Conservation (phyloP, 805 yeast species). For the Myxozyma neotropica region DNA sequence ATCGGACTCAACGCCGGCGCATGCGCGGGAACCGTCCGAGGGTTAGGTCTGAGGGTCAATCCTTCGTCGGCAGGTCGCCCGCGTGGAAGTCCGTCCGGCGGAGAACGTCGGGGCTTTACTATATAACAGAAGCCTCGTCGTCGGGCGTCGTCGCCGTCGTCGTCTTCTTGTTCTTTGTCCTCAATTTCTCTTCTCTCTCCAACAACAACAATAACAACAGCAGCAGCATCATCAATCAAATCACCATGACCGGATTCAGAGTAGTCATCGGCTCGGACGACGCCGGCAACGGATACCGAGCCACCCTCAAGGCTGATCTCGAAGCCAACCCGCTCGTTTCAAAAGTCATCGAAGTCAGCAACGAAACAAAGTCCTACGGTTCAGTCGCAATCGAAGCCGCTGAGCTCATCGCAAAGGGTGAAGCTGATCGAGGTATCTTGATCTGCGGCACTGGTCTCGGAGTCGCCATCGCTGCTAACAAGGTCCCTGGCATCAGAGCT, state of each 20-base stretch:
- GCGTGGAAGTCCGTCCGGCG: background rate
- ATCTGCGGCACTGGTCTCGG: slow-evolving; percentile 56
- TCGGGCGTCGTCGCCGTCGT: no score
- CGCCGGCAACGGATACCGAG: slow-evolving; percentile 24
- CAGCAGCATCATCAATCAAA: no score
- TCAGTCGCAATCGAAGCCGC: slow-evolving; percentile 50
- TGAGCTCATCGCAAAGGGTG: slow-evolving; percentile 46
- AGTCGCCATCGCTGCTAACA: slow-evolving; percentile 53
- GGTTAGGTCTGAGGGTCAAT: background rate
- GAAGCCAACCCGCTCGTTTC: slow-evolving; percentile 22
- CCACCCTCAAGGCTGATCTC: slow-evolving; percentile 18
- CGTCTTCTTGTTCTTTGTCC: background rate
- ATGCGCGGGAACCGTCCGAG: slow-evolving; percentile 1
- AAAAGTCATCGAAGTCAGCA: slow-evolving; percentile 18
- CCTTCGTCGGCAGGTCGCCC: background rate
- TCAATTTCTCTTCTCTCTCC: background rate
- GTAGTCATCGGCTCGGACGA: slow-evolving; percentile 27
- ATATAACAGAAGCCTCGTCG: background rate
- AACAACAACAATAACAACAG: background rate
- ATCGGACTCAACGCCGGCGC: slow-evolving; percentile 1
- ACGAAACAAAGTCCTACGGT: slow-evolving; percentile 42
- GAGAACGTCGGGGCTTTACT: background rate
- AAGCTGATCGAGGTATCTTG: slow-evolving; percentile 51
- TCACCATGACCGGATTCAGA: slow-evolving; percentile 14
- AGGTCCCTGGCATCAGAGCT: slow-evolving; percentile 52